Base-by-base conservation (phyloP, 2,329 filamentous ascomycete genomes). In the Endocalyx cinctus region DNA sequence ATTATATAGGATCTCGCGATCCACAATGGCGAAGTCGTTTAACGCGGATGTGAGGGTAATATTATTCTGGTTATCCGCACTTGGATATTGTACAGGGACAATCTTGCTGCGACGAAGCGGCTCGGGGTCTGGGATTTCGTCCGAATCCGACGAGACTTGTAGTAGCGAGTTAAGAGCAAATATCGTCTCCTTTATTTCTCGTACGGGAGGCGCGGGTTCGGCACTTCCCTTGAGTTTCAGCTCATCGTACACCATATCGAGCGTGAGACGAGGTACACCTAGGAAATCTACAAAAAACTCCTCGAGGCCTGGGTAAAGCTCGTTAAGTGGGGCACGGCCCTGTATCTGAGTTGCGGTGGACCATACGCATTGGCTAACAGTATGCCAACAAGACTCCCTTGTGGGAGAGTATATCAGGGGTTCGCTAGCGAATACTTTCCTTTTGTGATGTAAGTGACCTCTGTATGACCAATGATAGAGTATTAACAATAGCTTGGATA, bases 81-180 rank as follows among this genome's bases (percentile, higher is more conserved):
- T 17, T 12, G 43, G 34, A 11, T 46, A 31, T 16, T 39, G 36
- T 25, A 58, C 32, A 4, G 57, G 57, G n/a, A 59, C 42, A 5
- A 58, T 42, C 20, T 23, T 23, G 8, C 8, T 23, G 8, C 20
- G 8, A 23, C 8, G 8, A 23, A 23, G 20, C n/a, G 20, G 20
- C n/a, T 23, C 20, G n/a, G n/a, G n/a, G n/a, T n/a, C n/a, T n/a
- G n/a, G n/a, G n/a, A n/a, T n/a, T n/a, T n/a, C n/a, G n/a, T n/a
- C n/a, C n/a, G n/a, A n/a, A n/a, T n/a, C n/a, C n/a, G 20, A 23
- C 8, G 20, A 4, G 17, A 29, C 7, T 13, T 28, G 22, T 3
- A 67, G 39, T 1, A 64, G 41, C 0, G 55, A 55, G 27, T 57
- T 64, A 14, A 64, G 38, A 1, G 50, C 42, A 48, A 43, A 46